A percentile compares a stretch with the other conserved stretches of the same genome.
phyloP scores from a whole-genome alignment of 257 asterid genomes.

The Solanum sparsipilum region DNA sequence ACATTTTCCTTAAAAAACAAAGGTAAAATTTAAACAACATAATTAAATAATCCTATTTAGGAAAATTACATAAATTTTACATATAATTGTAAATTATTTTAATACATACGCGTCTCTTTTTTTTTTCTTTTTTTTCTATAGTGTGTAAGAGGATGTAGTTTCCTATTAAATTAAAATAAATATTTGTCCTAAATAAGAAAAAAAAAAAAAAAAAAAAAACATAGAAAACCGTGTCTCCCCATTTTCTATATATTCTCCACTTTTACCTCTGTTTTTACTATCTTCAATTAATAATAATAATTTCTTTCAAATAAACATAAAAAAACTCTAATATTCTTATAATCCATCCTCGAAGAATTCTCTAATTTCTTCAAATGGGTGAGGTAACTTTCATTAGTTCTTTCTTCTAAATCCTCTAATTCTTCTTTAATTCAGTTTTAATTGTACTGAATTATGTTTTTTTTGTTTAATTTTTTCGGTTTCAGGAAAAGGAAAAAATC shows the following conservation, averaged over 20 bases:
- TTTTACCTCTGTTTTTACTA: constrained; percentile 34
- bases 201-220: neutral
- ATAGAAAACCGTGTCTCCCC: neutral
- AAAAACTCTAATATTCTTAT: neutral
- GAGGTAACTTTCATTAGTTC: constrained; percentile 36
- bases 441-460: neutral
- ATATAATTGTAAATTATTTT: neutral
- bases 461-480: neutral
- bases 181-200: neutral
- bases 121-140: no score
- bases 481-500: constrained; percentile 35
- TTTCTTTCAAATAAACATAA: neutral
- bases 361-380: constrained; percentile 32
- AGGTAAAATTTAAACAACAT: neutral
- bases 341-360: neutral
- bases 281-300: constrained; percentile 11
- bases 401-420: neutral
- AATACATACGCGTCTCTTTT: neutral
- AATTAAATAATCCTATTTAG: neutral
- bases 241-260: constrained; percentile 31
- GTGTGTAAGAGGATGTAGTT: neutral
- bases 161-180: neutral
- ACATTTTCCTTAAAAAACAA: neutral
- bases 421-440: neutral
- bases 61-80: neutral